Evolutionary conservation across 495 filamentous ascomycete genomes (phyloP).

Genomic region (Aspergillus bertholletiae): DNA sequence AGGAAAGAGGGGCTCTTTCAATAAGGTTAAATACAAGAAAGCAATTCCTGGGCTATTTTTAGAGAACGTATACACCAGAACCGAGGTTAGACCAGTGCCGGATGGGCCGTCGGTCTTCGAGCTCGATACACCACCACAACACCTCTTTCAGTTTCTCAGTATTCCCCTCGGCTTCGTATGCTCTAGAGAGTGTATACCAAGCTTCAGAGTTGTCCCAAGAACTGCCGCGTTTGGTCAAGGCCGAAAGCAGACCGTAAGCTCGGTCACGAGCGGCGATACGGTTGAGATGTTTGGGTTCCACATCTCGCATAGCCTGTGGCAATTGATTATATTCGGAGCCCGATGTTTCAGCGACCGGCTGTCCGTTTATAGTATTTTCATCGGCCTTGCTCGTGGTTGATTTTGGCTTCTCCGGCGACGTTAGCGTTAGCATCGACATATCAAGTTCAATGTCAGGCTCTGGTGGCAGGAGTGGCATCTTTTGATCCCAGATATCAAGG

Average conservation of each 20-base stretch:
- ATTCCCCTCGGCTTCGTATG: slow-evolving; percentile 80
- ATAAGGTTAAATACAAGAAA: slow-evolving; percentile 27
- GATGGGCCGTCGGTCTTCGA: slow-evolving; percentile 51
- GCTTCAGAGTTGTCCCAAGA: slow-evolving; percentile 95
- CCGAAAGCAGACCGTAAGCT: slow-evolving; percentile 75
- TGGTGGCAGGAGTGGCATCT: slow-evolving; percentile 40
- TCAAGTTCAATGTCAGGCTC: slow-evolving; percentile 30
- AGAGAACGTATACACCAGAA: slow-evolving; percentile 45
- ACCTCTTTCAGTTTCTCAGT: slow-evolving; percentile 75
- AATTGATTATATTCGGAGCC: slow-evolving; percentile 7
- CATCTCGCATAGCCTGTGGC: slow-evolving; percentile 20
- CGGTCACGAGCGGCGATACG: slow-evolving; percentile 82
- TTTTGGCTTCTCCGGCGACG: slow-evolving; percentile 19
- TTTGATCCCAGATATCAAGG: slow-evolving; percentile 77
- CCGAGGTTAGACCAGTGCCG: slow-evolving; percentile 48
- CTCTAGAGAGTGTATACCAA: slow-evolving; percentile 83
- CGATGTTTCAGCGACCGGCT: slow-evolving; percentile 6
- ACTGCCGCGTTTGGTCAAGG: slow-evolving; percentile 76
- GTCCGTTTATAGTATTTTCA: background rate
- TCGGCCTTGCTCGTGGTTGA: slow-evolving; percentile 9
- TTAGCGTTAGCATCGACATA: slow-evolving; percentile 23
- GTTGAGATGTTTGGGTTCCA: slow-evolving; percentile 61
- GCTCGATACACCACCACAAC: slow-evolving; percentile 67
- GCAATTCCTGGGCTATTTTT: slow-evolving; percentile 14
- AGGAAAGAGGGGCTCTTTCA: slow-evolving; percentile 9